Evolutionary conservation across 2,329 filamentous ascomycete genomes (phyloP).

Genomic region (Teratosphaeria gauchensis): DNA sequence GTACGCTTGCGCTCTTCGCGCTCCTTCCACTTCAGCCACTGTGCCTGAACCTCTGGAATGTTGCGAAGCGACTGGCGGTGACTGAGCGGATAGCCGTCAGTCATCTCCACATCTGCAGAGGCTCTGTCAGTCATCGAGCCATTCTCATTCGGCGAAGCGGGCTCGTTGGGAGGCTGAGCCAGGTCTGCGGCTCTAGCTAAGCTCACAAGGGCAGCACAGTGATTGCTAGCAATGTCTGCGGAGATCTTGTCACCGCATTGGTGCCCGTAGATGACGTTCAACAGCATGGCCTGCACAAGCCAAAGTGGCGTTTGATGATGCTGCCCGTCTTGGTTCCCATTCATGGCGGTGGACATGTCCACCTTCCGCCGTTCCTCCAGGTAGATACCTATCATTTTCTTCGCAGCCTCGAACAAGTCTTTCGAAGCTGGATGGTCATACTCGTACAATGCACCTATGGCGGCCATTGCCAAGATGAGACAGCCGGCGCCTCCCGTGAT

Average conservation of each 20-base stretch:
- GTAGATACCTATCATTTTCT: conserved; percentile 90
- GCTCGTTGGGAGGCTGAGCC: conserved; percentile 37
- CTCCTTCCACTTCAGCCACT: conserved; percentile 84
- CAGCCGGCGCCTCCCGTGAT: conserved; percentile 73
- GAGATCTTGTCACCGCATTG: conserved; percentile 87
- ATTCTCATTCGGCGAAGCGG: conserved; percentile 4
- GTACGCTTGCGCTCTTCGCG: conserved; percentile 88
- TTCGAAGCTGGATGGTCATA: conserved; percentile 69
- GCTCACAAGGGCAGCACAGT: conserved; percentile 83
- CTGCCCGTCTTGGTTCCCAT: conserved; percentile 32
- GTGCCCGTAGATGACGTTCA: conserved; percentile 92
- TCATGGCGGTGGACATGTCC: conserved; percentile 57
- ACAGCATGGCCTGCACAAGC: conserved; percentile 92
- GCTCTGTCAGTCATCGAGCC: conserved; percentile 2
- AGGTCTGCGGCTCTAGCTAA: conserved; percentile 83
- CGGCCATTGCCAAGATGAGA: conserved; percentile 76
- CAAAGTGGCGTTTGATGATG: conserved; percentile 64
- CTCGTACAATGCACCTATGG: conserved; percentile 81
- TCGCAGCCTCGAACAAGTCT: conserved; percentile 83
- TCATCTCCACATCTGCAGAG: conserved; percentile 47
- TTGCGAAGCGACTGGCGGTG: conserved; percentile 1
- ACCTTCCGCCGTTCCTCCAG: conserved; percentile 83
- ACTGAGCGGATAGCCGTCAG: conserved; percentile 1
- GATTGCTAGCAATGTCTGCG: conserved; percentile 83
- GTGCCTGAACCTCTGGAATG: conserved; percentile 47